These are phyloP conservation scores for Paramecium bursaria DNA, from an alignment of 73 alveolate genomes.

Conservation along the genomic window DNA sequence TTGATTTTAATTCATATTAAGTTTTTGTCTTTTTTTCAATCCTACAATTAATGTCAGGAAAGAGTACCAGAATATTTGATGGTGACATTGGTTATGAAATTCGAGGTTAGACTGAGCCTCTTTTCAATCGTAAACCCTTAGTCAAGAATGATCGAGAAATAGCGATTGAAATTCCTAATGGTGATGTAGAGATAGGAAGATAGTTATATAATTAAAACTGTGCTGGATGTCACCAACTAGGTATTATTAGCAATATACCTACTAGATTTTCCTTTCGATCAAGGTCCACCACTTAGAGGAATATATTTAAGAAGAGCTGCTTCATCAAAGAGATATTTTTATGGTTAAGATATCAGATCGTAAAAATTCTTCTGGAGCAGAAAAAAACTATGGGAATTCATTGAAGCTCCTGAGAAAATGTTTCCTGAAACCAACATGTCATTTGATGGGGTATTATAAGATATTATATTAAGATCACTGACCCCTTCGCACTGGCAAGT, in stretches of 20 bases:
- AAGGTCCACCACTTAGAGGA: conserved; percentile 35
- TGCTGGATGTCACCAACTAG: conserved; percentile 56
- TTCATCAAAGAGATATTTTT: no score
- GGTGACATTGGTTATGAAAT: conserved; percentile 50
- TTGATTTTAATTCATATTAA: no score
- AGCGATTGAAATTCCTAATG: conserved; percentile 44
- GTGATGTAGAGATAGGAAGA: conserved; percentile 45
- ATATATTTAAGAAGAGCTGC: conserved; percentile 33
- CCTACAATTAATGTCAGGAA: no score
- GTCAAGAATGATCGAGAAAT: conserved; percentile 29
- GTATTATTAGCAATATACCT: background rate
- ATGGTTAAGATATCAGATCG: no score
- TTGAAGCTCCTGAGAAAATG: conserved; percentile 50
- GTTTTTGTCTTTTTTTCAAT: no score
- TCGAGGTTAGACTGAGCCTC: conserved; percentile 13
- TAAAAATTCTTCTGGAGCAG: conserved; percentile 52
- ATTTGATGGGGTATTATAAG: conserved; percentile 9
- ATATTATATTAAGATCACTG: no score
- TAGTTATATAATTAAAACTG: conserved; percentile 21
- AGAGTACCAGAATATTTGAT: no score
- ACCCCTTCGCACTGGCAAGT: background rate
- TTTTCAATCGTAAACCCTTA: background rate
- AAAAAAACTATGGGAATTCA: conserved; percentile 40
- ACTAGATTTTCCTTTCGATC: conserved; percentile 16
- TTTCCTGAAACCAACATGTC: conserved; percentile 31